A percentile compares a stretch with the other conserved stretches of the same genome.
Conservation (phyloP, 108 stramenopile species). For the Cyclotella cryptica region DNA sequence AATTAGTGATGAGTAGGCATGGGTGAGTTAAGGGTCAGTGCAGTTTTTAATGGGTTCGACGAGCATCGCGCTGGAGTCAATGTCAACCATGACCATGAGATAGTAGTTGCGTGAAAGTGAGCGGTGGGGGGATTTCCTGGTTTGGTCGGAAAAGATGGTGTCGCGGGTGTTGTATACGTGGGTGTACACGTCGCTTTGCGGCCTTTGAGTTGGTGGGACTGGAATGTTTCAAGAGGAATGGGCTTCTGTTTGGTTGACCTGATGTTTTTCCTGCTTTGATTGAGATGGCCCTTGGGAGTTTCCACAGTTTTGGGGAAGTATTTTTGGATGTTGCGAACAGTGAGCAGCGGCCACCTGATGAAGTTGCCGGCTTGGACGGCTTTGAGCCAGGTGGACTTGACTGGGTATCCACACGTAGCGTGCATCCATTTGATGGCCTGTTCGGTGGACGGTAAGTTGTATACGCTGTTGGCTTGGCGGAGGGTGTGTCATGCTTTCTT, state of each 20-base stretch:
- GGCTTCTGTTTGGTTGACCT: background rate
- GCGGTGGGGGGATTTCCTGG: background rate
- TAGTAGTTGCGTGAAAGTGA: too few species aligned
- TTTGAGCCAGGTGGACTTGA: conserved; percentile 15
- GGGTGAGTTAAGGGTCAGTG: background rate
- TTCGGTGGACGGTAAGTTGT: conserved; percentile 1
- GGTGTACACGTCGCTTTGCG: background rate
- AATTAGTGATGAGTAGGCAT: background rate
- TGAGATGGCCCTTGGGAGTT: background rate
- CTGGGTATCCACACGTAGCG: background rate
- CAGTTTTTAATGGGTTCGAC: background rate
- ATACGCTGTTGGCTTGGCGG: conserved; percentile 4
- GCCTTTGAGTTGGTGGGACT: background rate
- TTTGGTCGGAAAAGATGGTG: conserved; percentile 1
- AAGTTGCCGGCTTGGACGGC: conserved; percentile 22
- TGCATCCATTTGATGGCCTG: conserved; percentile 5
- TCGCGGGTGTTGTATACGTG: background rate
- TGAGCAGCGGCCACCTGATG: background rate
- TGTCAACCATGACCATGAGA: background rate
- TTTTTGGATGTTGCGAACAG: background rate
- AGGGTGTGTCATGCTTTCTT: conserved; percentile 5
- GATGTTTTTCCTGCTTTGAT: background rate
- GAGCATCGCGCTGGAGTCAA: background rate
- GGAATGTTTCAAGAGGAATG: background rate
- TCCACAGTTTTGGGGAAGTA: background rate